Percentiles rank a stretch among this genome's conserved stretches.
Conservation (phyloP, 2,329 filamentous ascomycete genomes). For the Meredithiella fracta region DNA sequence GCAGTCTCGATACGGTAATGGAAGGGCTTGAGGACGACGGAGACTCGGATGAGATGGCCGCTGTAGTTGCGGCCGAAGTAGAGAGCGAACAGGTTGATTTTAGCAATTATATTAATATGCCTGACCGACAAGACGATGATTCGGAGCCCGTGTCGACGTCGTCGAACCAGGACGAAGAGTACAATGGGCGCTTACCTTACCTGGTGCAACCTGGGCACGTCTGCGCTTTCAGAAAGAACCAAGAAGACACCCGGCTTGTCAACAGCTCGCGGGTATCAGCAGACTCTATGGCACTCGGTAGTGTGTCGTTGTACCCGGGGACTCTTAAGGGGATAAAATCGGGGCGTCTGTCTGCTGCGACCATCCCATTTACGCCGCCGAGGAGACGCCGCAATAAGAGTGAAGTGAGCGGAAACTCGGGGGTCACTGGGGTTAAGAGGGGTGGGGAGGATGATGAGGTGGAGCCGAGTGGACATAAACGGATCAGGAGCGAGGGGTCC, state of each 20-base stretch:
- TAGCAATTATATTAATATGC: constrained; percentile 34
- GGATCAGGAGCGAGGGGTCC: too few species aligned
- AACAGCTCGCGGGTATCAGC: constrained; percentile 43
- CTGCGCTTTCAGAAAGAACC: constrained; percentile 59
- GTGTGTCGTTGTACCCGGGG: constrained; percentile 39
- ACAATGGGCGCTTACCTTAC: constrained; percentile 24
- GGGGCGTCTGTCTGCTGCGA: constrained; percentile 44
- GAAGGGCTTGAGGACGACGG: constrained; percentile 35
- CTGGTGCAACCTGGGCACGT: constrained; percentile 52
- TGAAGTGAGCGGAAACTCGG: too few species aligned
- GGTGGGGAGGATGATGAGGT: too few species aligned
- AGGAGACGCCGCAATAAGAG: constrained; percentile 30
- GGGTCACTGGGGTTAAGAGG: too few species aligned
- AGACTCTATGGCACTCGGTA: constrained; percentile 44
- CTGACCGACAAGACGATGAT: background rate
- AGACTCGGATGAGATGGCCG: constrained; percentile 33
- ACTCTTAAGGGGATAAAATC: constrained; percentile 47
- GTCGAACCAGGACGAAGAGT: constrained; percentile 19
- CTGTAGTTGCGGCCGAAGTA: constrained; percentile 39
- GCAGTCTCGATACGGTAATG: constrained; percentile 27
- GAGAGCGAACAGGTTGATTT: constrained; percentile 44
- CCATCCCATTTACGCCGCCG: constrained; percentile 50
- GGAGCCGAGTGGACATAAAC: too few species aligned
- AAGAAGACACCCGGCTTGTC: constrained; percentile 44
- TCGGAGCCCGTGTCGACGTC: constrained; percentile 15